Evolutionary conservation across 148 eudicot species (phyloP).

Genomic region (Agrostemma githago): DNA sequence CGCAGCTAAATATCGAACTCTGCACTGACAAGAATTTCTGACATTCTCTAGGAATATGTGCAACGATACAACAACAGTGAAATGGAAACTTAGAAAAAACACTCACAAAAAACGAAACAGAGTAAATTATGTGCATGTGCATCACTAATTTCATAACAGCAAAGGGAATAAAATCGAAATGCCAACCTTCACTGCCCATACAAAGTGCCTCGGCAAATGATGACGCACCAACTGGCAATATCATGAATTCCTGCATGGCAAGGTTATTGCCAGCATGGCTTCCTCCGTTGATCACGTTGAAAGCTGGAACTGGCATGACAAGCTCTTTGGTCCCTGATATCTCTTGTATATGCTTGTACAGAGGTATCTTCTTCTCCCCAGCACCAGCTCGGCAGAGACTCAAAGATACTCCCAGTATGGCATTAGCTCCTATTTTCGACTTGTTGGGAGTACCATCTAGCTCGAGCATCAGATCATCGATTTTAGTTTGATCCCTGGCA

Average conservation of each 20-base stretch:
- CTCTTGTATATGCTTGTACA: slow-evolving; percentile 95
- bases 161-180: not conserved
- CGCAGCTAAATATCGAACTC: slow-evolving; percentile 1
- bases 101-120: not conserved
- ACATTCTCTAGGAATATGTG: not conserved
- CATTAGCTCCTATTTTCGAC: slow-evolving; percentile 93
- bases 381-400: slow-evolving; percentile 98
- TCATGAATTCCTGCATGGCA: slow-evolving; percentile 99
- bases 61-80: not conserved
- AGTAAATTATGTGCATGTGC: not conserved
- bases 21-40: not conserved
- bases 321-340: slow-evolving; percentile 90
- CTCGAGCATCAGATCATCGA: slow-evolving; percentile 82
- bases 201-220: slow-evolving; percentile 88
- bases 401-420: slow-evolving; percentile 87
- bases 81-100: not conserved
- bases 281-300: slow-evolving; percentile 98
- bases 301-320: slow-evolving; percentile 99
- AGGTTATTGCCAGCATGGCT: slow-evolving; percentile 97
- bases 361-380: slow-evolving; percentile 78
- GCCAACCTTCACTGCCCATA: slow-evolving; percentile 96
- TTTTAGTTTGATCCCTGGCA: slow-evolving; percentile 66
- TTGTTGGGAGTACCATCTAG: slow-evolving; percentile 93
- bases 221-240: slow-evolving; percentile 84
- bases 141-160: not conserved